Base-by-base conservation (phyloP, 164 flowering plant species). In the Vitis rotundifolia region DNA sequence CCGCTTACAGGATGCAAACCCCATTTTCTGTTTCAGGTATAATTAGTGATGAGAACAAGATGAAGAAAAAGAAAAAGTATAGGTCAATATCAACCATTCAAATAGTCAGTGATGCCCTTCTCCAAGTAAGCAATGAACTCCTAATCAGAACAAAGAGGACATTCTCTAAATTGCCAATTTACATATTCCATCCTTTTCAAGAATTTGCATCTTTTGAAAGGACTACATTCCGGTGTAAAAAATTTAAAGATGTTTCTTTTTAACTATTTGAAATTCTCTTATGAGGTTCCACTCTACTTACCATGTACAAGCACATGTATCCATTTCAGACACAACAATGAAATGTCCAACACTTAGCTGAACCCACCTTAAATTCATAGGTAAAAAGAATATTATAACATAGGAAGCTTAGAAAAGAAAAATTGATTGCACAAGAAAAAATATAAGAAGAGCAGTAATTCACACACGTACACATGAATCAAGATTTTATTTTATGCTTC, bases 1-100 rank as follows among this genome's bases (percentile, higher is more conserved):
- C 67, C 97, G 76, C 77, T 83, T 76, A 74, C 99, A 95, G 0
- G 99, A 92, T 62, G 98, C 99, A 83, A 95, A 95, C 2, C 99
- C 99, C 57, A 95, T 70, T 84, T 95, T 95, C 99, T 95, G 92
- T 70, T 69, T 65, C 70, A 75, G 18, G 19, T 56, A 12, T 29
- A 74, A 62, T 66, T 5, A 75, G 55, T 50, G 49, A 58, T 16
- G 29, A 59, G 29, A 10, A 57, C 60, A 57, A n/a, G 26, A 22
- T 22, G 26, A 22, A 22, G 26, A 63, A 14, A 48, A 18, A 10
- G 19, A 49, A 8, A 37, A 61, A 55, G 15, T 11, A 44, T 19
- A 19, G 19, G 61, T 49, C 12, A 5, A 57, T 29, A 22, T 18
- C 11, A 12, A 47, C 50, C 16, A 29, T 57, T 56, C 18, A 47